Percentiles rank a stretch among this genome's conserved stretches.
Evolutionary conservation across 352 stramenopile species (phyloP).

Genomic region (Phytophthora pluvialis): DNA sequence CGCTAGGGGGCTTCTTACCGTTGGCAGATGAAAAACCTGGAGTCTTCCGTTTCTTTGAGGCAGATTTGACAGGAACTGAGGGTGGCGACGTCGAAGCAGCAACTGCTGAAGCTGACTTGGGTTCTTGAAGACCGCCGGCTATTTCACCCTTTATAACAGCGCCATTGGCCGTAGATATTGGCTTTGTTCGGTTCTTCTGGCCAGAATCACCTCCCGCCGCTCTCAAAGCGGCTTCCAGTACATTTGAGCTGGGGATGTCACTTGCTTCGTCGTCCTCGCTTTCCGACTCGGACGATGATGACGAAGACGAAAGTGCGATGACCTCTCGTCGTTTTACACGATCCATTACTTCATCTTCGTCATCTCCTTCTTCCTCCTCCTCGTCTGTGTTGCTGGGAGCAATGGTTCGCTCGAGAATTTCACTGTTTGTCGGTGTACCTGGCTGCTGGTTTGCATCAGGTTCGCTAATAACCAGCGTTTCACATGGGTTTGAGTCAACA

Average conservation of each 20-base stretch:
- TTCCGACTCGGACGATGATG: conserved; percentile 48
- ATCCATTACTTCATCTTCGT: conserved; percentile 20
- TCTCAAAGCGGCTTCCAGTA: conserved; percentile 65
- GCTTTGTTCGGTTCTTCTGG: conserved; percentile 1
- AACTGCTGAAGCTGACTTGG: background rate
- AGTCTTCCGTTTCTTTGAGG: conserved; percentile 30
- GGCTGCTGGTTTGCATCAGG: background rate
- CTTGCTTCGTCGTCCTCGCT: conserved; percentile 25
- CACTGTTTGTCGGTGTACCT: conserved; percentile 18
- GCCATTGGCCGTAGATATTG: conserved; percentile 1
- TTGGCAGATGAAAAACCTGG: conserved; percentile 4
- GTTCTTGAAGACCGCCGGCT: background rate
- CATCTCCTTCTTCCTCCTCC: conserved; percentile 29
- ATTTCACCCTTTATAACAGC: conserved; percentile 1
- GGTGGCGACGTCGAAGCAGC: background rate
- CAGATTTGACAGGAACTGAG: conserved; percentile 12
- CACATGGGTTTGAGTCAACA: background rate
- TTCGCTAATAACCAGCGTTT: conserved; percentile 6
- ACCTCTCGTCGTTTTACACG: conserved; percentile 16
- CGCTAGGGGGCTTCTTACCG: conserved; percentile 28
- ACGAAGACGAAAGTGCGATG: conserved; percentile 35
- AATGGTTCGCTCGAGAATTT: conserved; percentile 30
- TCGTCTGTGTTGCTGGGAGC: conserved; percentile 31
- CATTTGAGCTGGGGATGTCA: conserved; percentile 35
- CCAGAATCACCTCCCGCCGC: conserved; percentile 34